Base-by-base conservation (phyloP, 495 filamentous ascomycete genomes). In the Cercophora sp. region DNA sequence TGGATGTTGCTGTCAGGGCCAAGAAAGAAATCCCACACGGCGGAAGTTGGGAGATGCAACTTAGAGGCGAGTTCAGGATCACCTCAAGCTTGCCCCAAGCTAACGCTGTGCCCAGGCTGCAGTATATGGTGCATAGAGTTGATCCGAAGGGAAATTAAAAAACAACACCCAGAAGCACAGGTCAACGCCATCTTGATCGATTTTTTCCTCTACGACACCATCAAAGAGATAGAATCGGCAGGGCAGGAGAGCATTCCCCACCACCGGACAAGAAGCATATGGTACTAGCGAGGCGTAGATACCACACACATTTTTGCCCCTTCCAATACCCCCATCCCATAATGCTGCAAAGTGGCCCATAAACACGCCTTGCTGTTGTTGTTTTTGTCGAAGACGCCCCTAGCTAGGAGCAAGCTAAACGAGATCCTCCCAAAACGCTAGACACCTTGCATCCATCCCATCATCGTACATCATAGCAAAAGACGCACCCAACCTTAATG, bases 51-150 rank as follows among this genome's bases (percentile, higher is more conserved):
- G 93, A 99, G 62, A 68, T 96, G 20, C 90, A 99, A 61, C 67
- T 99, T 2, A 79, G 93, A 56, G 93, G 83, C 82, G 57, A 60
- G 70, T 65, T 8, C n/a, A n/a, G n/a, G n/a, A n/a, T n/a, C n/a
- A n/a, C n/a, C n/a, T n/a, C n/a, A n/a, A n/a, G n/a, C n/a, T n/a
- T n/a, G n/a, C n/a, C n/a, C n/a, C n/a, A n/a, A n/a, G n/a, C n/a
- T n/a, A n/a, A n/a, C n/a, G n/a, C n/a, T n/a, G n/a, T n/a, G n/a
- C n/a, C 27, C 42, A 77, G 81, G 88, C 13, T 86, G 88, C 54
- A 91, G 85, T 53, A 94, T 96, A 34, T 96, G 91, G 93, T 89
- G 87, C 52, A 85, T 97, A 1, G 93, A 99, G 66, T 74, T 96
- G 27, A 86, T 99, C 54, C 75, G 82, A 49, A 76, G 86, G n/a